Conservation (phyloP, 164 flowering plant species). For the Tetracentron sinense region DNA sequence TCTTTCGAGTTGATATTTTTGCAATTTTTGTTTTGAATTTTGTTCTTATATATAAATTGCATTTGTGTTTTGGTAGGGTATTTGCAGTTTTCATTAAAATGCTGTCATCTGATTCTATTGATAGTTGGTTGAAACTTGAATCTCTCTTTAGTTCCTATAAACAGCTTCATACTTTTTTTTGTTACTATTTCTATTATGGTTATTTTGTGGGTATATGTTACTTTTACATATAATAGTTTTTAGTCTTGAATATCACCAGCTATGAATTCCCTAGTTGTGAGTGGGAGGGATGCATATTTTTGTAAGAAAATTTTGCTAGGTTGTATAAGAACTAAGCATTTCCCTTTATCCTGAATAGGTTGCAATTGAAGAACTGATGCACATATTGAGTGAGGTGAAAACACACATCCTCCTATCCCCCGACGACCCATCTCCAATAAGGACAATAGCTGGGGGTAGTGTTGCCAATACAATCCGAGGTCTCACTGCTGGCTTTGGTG, state of each 20-base stretch:
- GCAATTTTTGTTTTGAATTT: no score
- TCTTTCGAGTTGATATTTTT: no score
- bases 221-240: not conserved
- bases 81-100: no score
- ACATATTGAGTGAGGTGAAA: constrained; percentile 55
- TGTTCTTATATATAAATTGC: no score
- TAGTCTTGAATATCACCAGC: not conserved
- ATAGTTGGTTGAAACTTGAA: not conserved
- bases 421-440: constrained; percentile 44
- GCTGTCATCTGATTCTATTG: not conserved
- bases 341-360: constrained; percentile 41
- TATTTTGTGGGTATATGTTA: not conserved
- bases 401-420: constrained; percentile 43
- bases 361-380: constrained; percentile 62
- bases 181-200: not conserved
- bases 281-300: not conserved
- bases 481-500: constrained; percentile 68
- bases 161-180: no score
- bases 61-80: no score
- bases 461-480: constrained; percentile 93
- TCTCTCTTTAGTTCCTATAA: no score
- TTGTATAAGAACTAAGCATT: not conserved
- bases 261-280: not conserved
- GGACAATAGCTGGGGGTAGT: constrained; percentile 89
- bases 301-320: not conserved